Evolutionary conservation across 768 basidiomycete genomes (phyloP).

Genomic region (Nidula microcarpa): DNA sequence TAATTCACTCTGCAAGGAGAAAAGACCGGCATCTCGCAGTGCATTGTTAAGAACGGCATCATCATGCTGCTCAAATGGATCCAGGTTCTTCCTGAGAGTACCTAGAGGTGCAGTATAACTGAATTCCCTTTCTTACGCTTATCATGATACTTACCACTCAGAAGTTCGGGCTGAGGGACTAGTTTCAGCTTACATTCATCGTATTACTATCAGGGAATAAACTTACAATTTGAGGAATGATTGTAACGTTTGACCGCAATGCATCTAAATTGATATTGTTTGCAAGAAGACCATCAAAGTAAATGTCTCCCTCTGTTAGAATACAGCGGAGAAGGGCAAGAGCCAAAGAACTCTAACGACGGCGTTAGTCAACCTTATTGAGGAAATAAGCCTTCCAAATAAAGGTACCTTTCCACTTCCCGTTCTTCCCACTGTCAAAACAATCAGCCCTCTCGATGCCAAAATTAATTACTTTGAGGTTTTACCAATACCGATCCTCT

Average conservation of each 20-base stretch:
- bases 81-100: conserved; percentile 53
- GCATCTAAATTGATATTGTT: conserved; percentile 46
- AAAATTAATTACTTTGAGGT: neutral
- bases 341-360: conserved; percentile 39
- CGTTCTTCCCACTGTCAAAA: conserved; percentile 27
- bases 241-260: conserved; percentile 50
- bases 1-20: conserved; percentile 30
- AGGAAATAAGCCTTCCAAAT: neutral
- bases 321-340: conserved; percentile 53
- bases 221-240: conserved; percentile 44
- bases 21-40: conserved; percentile 28
- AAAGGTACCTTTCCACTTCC: conserved; percentile 30
- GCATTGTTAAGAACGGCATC: conserved; percentile 34
- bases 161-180: conserved; percentile 31
- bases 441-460: neutral
- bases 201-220: neutral
- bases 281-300: conserved; percentile 47
- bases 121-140: neutral
- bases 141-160: conserved; percentile 19
- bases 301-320: conserved; percentile 45
- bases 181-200: neutral
- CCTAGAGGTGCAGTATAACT: neutral
- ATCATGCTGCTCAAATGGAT: conserved; percentile 52
- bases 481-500: conserved; percentile 49
- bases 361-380: neutral